These are phyloP conservation scores for Davidsoniella neocaledoniae DNA, from an alignment of 2,329 filamentous ascomycete species.

Conservation along the genomic window DNA sequence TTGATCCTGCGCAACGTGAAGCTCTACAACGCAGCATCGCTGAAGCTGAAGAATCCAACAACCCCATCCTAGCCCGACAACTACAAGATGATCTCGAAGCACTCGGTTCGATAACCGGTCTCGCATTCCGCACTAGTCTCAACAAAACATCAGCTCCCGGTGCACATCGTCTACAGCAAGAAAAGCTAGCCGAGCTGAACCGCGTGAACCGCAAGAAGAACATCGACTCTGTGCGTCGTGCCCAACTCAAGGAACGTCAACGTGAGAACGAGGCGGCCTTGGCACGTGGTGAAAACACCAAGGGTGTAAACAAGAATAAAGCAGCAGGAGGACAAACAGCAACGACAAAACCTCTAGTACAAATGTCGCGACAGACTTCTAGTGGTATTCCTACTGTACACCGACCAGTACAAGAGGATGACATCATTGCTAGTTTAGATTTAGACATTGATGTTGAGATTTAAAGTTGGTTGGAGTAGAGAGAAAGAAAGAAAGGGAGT, in stretches of 20 bases:
- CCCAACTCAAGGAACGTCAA: slow-evolving; percentile 66
- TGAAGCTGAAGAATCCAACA: slow-evolving; percentile 45
- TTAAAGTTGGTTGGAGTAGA: not conserved
- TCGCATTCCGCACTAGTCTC: slow-evolving; percentile 55
- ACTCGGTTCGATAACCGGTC: slow-evolving; percentile 45
- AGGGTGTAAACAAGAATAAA: slow-evolving; percentile 19
- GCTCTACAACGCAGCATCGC: slow-evolving; percentile 48
- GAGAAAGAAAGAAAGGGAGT: not conserved
- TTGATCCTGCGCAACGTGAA: slow-evolving; percentile 50
- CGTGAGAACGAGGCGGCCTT: slow-evolving; percentile 43
- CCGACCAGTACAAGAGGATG: slow-evolving; percentile 72
- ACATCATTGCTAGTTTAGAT: slow-evolving; percentile 78
- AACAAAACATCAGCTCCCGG: slow-evolving; percentile 33
- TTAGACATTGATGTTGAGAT: slow-evolving; percentile 75
- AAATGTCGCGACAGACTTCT: slow-evolving; percentile 19
- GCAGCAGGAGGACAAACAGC: slow-evolving; percentile 9
- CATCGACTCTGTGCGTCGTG: slow-evolving; percentile 76
- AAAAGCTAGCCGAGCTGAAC: slow-evolving; percentile 71
- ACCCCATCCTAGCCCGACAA: slow-evolving; percentile 38
- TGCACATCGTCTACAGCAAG: slow-evolving; percentile 48
- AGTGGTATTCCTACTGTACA: slow-evolving; percentile 48
- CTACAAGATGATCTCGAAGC: slow-evolving; percentile 44
- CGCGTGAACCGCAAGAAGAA: slow-evolving; percentile 70
- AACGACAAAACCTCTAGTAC: slow-evolving; percentile 9
- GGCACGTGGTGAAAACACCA: slow-evolving; percentile 40